These are phyloP conservation scores for Tripterygium wilfordii DNA, from an alignment of 177 flowering plant species.

Conservation along the genomic window DNA sequence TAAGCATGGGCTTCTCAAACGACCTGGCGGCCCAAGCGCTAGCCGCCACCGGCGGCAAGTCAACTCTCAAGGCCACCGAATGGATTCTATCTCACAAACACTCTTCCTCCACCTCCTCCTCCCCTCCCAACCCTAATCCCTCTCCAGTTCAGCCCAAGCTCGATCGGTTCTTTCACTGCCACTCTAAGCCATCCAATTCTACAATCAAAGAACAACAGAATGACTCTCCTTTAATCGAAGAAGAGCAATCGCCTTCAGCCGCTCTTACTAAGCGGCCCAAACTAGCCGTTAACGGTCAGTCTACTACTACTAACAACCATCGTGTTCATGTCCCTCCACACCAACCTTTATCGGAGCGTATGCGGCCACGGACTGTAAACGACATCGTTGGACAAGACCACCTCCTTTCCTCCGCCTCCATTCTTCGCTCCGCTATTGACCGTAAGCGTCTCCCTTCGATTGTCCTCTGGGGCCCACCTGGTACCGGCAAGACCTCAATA, in stretches of 20 bases:
- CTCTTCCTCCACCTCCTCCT: constrained; percentile 4
- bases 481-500: constrained; percentile 90
- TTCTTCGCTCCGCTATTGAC: constrained; percentile 47
- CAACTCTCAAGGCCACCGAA: constrained; percentile 69
- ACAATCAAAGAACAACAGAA: too few relatives aligned
- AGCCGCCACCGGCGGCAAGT: constrained; percentile 64
- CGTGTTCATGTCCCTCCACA: constrained; percentile 7
- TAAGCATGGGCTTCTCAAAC: constrained; percentile 71
- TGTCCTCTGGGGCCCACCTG: constrained; percentile 92
- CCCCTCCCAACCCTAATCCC: constrained; percentile 7
- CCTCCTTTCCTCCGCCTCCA: constrained; percentile 38
- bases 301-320: constrained; percentile 1
- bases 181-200: constrained; percentile 6
- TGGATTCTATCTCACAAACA: constrained; percentile 53
- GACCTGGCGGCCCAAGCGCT: constrained; percentile 59
- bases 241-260: too few relatives aligned
- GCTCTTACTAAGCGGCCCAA: too few relatives aligned
- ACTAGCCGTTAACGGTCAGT: background rate
- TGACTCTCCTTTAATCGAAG: too few relatives aligned
- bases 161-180: constrained; percentile 32
- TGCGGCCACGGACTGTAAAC: constrained; percentile 63
- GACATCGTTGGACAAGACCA: constrained; percentile 84
- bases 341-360: constrained; percentile 58
- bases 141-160: constrained; percentile 31
- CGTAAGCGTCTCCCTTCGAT: constrained; percentile 65